Evolutionary conservation across 352 stramenopile species (phyloP), one percentile per base, ranked within the genome.

Genomic region (Pythium rishiriense): DNA sequence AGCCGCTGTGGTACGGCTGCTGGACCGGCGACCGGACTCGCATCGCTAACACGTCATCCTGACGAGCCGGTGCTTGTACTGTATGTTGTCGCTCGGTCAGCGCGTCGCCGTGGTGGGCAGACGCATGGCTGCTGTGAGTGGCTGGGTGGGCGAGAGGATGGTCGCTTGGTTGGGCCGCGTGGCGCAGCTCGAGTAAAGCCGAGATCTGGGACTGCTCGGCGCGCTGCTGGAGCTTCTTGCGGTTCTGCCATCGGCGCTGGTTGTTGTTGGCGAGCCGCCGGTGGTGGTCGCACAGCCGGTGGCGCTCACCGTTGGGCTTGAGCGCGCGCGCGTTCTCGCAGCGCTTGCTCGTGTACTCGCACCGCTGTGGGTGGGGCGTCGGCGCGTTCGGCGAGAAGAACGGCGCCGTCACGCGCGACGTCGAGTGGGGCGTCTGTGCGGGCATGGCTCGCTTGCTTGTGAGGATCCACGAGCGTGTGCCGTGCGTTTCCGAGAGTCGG

Each of bases 181-280:
- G 33, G 33, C 49, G 49, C 49, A 56, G 49, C 17, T 56, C 24
- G 49, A 56, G 28, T 7, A 56, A n/a, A n/a, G 25, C 25, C 35
- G 42, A 17, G 37, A 26, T 15, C 22, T 26, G 24, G n/a, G 53
- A 33, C 25, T 60, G 53, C 37, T 60, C 39, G 15, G 17, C 41
- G 22, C 39, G 41, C 41, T 41, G 39, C 17, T 50, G 53, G 10
- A 43, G 53, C 28, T 60, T 60, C 9, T 74, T 70, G 56, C 75
- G 62, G 14, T 66, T 63, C 59, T 88, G 72, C 21, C 83, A 76
- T 4, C 70, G 71, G 19, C 79, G 82, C 67, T 91, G 82, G 70
- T 88, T 88, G 51, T 78, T 73, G 64, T 88, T 90, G 49, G 80
- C 77, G 55, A 87, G 83, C n/a, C 72, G 61, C 31, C 81, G 79